These are phyloP conservation scores for Simmondsia chinensis DNA, from an alignment of 148 eudicot species.

Conservation along the genomic window DNA sequence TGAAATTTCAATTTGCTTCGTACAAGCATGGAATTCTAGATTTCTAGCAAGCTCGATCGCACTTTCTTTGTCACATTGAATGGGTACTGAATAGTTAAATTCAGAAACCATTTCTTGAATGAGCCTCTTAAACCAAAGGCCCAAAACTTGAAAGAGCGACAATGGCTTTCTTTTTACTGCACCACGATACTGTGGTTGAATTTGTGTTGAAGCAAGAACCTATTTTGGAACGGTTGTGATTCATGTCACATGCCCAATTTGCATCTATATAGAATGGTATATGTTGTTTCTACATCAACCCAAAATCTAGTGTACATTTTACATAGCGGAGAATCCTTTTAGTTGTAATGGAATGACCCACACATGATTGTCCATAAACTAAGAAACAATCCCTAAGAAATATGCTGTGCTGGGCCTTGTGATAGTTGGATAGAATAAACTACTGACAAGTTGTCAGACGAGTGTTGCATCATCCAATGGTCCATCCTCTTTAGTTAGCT, in stretches of 20 bases:
- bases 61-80: constrained; percentile 1
- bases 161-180: too few species aligned
- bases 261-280: neutral
- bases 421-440: neutral
- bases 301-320: constrained; percentile 3
- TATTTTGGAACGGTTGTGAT: too few species aligned
- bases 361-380: neutral
- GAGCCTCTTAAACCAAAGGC: too few species aligned
- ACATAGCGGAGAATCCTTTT: too few species aligned
- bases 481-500: neutral
- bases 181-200: neutral
- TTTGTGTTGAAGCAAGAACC: neutral
- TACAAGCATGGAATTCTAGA: neutral
- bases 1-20: neutral
- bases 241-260: constrained; percentile 1
- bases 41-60: constrained; percentile 2
- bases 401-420: neutral
- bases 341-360: neutral
- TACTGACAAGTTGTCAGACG: neutral
- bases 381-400: too few species aligned
- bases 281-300: constrained; percentile 1
- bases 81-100: neutral
- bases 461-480: constrained; percentile 2
- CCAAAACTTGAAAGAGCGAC: neutral
- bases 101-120: neutral